These are phyloP conservation scores for Kuraishia floccosa DNA, from an alignment of 805 yeast species.

Conservation along the genomic window DNA sequence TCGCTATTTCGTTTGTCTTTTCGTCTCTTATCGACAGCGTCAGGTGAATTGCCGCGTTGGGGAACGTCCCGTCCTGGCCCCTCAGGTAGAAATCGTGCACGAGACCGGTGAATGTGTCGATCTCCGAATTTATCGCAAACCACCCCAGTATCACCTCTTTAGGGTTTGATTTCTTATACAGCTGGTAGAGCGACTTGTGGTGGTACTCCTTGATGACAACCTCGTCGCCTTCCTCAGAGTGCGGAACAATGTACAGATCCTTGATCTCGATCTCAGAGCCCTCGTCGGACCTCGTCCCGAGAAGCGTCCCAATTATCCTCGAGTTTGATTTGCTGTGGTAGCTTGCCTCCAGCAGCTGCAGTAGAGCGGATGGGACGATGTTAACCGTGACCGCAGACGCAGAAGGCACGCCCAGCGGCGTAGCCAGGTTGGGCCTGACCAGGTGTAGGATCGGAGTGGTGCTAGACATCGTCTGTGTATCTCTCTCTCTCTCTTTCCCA, in stretches of 20 bases:
- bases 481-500: background rate
- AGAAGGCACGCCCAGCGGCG: slow-evolving; percentile 20
- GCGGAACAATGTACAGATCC: slow-evolving; percentile 76
- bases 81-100: slow-evolving; percentile 74
- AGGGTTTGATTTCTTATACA: slow-evolving; percentile 71
- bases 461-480: no score
- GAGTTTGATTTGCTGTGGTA: slow-evolving; percentile 34
- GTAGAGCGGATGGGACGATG: slow-evolving; percentile 59
- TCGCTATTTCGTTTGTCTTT: slow-evolving; percentile 31
- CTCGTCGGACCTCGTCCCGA: slow-evolving; percentile 78
- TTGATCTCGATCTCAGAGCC: slow-evolving; percentile 64
- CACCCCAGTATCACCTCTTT: slow-evolving; percentile 75
- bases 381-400: slow-evolving; percentile 37
- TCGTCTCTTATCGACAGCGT: slow-evolving; percentile 52
- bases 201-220: slow-evolving; percentile 68
- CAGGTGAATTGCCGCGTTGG: slow-evolving; percentile 70
- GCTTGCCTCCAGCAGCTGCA: slow-evolving; percentile 66
- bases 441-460: slow-evolving; percentile 14
- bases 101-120: slow-evolving; percentile 64
- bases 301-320: slow-evolving; percentile 71
- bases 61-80: slow-evolving; percentile 57
- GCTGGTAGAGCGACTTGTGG: slow-evolving; percentile 57
- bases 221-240: slow-evolving; percentile 63
- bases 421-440: slow-evolving; percentile 35
- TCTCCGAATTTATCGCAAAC: slow-evolving; percentile 52